Conservation (phyloP, 345 rosid genomes). For the Crucihimalaya himalaica region DNA sequence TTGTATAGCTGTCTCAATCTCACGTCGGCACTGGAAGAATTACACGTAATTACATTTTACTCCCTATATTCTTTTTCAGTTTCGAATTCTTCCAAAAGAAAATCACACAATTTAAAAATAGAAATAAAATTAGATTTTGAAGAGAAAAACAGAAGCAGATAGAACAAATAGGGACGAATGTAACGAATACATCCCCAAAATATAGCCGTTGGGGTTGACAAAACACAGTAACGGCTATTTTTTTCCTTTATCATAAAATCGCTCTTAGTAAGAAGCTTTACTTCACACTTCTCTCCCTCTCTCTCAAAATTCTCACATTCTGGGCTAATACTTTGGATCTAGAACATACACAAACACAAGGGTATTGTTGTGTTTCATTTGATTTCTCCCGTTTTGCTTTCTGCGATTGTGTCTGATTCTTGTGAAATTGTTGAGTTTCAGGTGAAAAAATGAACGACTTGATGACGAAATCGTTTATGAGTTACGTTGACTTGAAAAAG, state of each 20-base stretch:
- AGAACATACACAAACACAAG: background rate
- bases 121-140: background rate
- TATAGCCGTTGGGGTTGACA: slow-evolving; percentile 35
- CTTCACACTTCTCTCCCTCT: background rate
- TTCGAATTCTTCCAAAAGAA: background rate
- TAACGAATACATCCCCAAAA: slow-evolving; percentile 22
- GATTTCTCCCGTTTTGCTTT: background rate
- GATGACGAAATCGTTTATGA: slow-evolving; percentile 92
- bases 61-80: background rate
- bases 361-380: background rate
- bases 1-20: background rate
- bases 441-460: slow-evolving; percentile 74
- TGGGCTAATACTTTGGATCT: background rate
- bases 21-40: background rate
- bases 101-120: background rate
- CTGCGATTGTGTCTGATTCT: slow-evolving; percentile 3
- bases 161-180: background rate
- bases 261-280: background rate
- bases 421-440: slow-evolving; percentile 1
- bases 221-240: slow-evolving; percentile 34
- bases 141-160: background rate
- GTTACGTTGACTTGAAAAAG: slow-evolving; percentile 89
- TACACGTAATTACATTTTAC: background rate
- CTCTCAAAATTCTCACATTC: slow-evolving; percentile 10
- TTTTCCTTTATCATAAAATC: background rate